Percentiles rank a stretch among this genome's conserved stretches.
Conservation (phyloP, 495 filamentous ascomycete genomes). For the Talaromyces nanjingensis region DNA sequence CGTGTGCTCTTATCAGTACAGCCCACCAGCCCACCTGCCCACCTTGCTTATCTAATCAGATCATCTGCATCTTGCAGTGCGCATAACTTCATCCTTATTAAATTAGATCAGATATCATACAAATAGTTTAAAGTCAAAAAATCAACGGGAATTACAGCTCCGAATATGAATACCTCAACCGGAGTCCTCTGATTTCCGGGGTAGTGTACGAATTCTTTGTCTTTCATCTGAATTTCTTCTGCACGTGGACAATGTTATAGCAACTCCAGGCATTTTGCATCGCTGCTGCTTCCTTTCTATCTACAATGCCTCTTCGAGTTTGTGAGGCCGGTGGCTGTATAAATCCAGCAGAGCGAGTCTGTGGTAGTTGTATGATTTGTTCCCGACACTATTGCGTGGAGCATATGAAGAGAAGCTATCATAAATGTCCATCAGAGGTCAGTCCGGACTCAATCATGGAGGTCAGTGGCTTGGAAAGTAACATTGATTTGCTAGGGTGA, state of each 20-base stretch:
- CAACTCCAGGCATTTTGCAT: too few relatives aligned
- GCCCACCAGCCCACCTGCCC: background rate
- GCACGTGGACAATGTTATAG: too few relatives aligned
- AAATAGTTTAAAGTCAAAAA: too few relatives aligned
- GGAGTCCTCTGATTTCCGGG: too few relatives aligned
- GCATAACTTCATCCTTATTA: too few relatives aligned
- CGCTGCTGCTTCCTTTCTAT: too few relatives aligned
- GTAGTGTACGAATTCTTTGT: too few relatives aligned
- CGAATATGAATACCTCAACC: too few relatives aligned
- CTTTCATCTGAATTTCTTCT: too few relatives aligned
- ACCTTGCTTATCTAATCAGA: constrained; percentile 3
- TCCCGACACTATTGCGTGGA: background rate
- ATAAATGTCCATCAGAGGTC: background rate
- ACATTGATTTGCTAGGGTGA: background rate
- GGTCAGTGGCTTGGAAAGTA: background rate
- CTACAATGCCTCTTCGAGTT: background rate
- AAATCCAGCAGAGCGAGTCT: background rate
- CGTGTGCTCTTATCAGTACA: background rate
- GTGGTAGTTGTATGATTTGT: background rate
- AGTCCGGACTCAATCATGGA: background rate
- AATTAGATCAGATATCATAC: too few relatives aligned
- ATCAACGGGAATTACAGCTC: too few relatives aligned
- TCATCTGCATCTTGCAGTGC: too few relatives aligned
- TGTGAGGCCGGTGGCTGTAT: background rate
- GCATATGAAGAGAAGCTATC: background rate